phyloP scores from a whole-genome alignment of 106 monocot species.

The Allium sativum region DNA sequence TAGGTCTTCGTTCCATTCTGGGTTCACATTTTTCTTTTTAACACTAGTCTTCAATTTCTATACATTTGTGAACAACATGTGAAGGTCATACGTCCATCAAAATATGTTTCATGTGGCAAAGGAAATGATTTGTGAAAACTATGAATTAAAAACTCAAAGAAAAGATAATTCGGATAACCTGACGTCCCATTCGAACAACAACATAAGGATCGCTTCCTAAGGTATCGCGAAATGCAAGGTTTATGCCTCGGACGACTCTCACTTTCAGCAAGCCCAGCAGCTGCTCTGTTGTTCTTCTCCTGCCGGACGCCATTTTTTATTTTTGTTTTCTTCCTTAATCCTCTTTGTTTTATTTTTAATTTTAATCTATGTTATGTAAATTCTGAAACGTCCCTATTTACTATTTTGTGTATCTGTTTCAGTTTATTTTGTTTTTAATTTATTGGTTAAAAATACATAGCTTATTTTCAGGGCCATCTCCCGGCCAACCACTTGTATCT shows the following conservation, averaged over 20 bases:
- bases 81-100: too few relatives aligned
- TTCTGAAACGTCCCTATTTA: too few relatives aligned
- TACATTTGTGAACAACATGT: too few relatives aligned
- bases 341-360: background rate
- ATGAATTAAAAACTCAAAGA: background rate
- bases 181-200: slow-evolving; percentile 21
- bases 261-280: slow-evolving; percentile 14
- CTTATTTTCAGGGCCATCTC: too few relatives aligned
- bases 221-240: slow-evolving; percentile 18
- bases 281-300: background rate
- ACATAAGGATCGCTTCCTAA: slow-evolving; percentile 36
- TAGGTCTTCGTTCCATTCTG: slow-evolving; percentile 69
- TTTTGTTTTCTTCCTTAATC: background rate
- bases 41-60: slow-evolving; percentile 77
- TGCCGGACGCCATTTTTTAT: too few relatives aligned
- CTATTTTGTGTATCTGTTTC: too few relatives aligned
- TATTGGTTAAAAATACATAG: too few relatives aligned
- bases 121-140: background rate
- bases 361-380: too few relatives aligned
- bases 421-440: too few relatives aligned
- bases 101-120: too few relatives aligned
- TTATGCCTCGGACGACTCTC: slow-evolving; percentile 7
- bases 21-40: slow-evolving; percentile 66
- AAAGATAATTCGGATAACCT: slow-evolving; percentile 11
- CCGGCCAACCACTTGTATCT: too few relatives aligned